Evolutionary conservation across 2,329 filamentous ascomycete genomes (phyloP), one percentile per base, ranked within the genome.

Genomic region (Cytospora chrysosperma): DNA sequence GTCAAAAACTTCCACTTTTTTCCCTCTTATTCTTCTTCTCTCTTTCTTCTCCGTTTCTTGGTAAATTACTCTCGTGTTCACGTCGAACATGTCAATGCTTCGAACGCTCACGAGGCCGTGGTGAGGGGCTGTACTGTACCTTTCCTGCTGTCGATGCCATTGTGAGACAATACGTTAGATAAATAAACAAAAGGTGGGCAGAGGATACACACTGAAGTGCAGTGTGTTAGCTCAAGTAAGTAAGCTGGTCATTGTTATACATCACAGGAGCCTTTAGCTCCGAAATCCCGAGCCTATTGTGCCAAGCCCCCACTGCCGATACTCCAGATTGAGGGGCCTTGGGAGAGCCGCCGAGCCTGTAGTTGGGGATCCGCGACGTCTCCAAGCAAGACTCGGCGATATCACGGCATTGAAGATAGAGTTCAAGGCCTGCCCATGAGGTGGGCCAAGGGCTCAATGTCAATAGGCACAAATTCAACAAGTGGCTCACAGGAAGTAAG

Each of bases 101-200:
- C 40, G 19, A 50, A 17, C 17, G 27, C 47, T 30, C 21, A 9
- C 30, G 26, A 9, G 13, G 24, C 24, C 51, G 9, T 21, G 19
- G 40, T 51, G 24, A 28, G 40, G 21, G 27, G 56, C 32, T 49
- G 13, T 21, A 15, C 4, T 43, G 10, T 56, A 66, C 65, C 59
- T 66, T 66, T 56, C 65, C 65, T 47, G 32, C 56, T n/a, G 62
- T 66, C 40, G 65, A 66, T 13, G 62, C 59, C 65, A 66, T 66
- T 5, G 27, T 37, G 21, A 15, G 13, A 19, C 6, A 15, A n/a
- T n/a, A n/a, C n/a, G n/a, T n/a, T n/a, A 24, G 43, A 12, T 27
- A 12, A 17, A 15, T 21, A 17, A 19, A 19, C 4, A 7, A 49
- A 34, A 24, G 13, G 15, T 28, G 21, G 4, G 17, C 3, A 13